Evolutionary conservation across 805 yeast genomes (phyloP).

Genomic region (Myxozyma mucilagina): DNA sequence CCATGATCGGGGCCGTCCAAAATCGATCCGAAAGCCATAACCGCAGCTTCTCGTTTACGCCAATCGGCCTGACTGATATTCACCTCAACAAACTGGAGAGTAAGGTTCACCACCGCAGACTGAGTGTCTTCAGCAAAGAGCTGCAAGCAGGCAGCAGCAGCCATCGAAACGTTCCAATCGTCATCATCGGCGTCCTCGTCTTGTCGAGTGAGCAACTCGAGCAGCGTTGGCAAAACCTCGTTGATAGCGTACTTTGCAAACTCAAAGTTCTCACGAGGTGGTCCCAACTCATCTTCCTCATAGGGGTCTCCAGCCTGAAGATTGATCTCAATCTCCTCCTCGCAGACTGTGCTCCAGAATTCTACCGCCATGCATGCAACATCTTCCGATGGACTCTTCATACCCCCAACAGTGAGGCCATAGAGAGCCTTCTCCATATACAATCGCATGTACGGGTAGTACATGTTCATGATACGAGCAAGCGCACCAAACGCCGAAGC

Average conservation of each 20-base stretch:
- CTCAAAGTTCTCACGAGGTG: conserved; percentile 60
- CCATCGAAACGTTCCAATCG: conserved; percentile 98
- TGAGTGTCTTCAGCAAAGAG: conserved; percentile 90
- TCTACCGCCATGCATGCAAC: conserved; percentile 99
- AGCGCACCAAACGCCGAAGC: conserved; percentile 95
- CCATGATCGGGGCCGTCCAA: conserved; percentile 63
- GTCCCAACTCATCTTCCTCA: conserved; percentile 43
- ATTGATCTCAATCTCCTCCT: conserved; percentile 85
- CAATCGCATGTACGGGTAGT: conserved; percentile 85
- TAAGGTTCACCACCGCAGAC: conserved; percentile 79
- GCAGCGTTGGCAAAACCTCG: conserved; percentile 84
- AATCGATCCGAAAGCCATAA: conserved; percentile 98
- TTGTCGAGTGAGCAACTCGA: conserved; percentile 77
- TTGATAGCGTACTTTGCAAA: conserved; percentile 83
- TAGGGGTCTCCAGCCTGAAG: conserved; percentile 45
- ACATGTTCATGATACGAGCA: conserved; percentile 85
- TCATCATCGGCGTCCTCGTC: conserved; percentile 89
- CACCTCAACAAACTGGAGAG: conserved; percentile 77
- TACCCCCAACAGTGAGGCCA: conserved; percentile 85
- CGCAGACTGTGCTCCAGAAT: conserved; percentile 99
- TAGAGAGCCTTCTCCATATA: conserved; percentile 97
- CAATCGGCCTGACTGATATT: conserved; percentile 65
- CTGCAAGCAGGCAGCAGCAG: conserved; percentile 96
- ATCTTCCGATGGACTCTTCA: conserved; percentile 78
- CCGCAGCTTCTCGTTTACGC: conserved; percentile 95